Conservation (phyloP, 2,329 filamentous ascomycete species). For the Lachnellula willkommii region DNA sequence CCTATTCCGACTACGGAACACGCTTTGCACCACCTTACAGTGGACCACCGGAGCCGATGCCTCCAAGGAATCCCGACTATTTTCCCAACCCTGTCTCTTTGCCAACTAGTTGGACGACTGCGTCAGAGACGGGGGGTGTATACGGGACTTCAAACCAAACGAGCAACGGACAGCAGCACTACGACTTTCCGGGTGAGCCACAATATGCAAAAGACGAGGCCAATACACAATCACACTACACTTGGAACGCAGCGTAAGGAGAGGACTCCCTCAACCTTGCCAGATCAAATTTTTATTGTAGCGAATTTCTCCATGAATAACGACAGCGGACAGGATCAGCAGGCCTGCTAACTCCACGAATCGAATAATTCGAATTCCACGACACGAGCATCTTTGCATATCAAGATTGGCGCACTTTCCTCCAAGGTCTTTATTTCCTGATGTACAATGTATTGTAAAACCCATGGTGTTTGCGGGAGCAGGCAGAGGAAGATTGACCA, state of each 20-base stretch:
- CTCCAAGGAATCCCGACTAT: slow-evolving; percentile 20
- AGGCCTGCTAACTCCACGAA: not conserved
- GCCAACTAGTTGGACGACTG: slow-evolving; percentile 23
- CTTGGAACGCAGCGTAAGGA: slow-evolving; percentile 23
- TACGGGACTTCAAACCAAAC: slow-evolving; percentile 20
- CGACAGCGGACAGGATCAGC: not conserved
- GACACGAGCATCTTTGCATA: not conserved
- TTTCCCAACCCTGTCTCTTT: slow-evolving; percentile 20
- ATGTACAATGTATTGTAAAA: slow-evolving; percentile 2
- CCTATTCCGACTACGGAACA: slow-evolving; percentile 22
- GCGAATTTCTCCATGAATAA: not conserved
- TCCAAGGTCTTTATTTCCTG: slow-evolving; percentile 1
- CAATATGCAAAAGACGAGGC: slow-evolving; percentile 23
- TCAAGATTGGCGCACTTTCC: not conserved
- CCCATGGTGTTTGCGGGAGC: not conserved
- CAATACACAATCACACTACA: slow-evolving; percentile 24
- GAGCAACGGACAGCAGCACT: slow-evolving; percentile 15
- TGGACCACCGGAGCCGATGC: slow-evolving; percentile 13
- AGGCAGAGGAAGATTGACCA: not conserved
- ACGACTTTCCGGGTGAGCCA: slow-evolving; percentile 20
- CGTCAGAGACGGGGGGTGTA: slow-evolving; percentile 14
- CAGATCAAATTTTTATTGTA: not conserved
- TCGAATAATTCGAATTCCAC: not conserved
- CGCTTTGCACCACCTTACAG: slow-evolving; percentile 22
- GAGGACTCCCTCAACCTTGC: not conserved